Evolutionary conservation across 805 yeast genomes (phyloP).

Genomic region (Debaryomyces prosopidis): DNA sequence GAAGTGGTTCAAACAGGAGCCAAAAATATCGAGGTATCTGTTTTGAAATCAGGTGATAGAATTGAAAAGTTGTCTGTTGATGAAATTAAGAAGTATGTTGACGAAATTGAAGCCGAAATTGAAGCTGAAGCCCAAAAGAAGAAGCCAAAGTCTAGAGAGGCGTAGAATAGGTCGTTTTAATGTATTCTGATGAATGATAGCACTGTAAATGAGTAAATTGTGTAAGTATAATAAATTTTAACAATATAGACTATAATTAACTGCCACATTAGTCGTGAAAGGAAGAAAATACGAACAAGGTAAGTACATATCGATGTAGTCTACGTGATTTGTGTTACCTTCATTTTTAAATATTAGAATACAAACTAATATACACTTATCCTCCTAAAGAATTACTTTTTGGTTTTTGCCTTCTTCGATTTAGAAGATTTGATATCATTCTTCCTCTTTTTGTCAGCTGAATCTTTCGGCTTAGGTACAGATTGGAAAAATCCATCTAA

Average conservation of each 20-base stretch:
- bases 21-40: conserved; percentile 89
- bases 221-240: no score
- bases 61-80: conserved; percentile 65
- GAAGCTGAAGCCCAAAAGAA: conserved; percentile 78
- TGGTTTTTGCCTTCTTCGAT: conserved; percentile 24
- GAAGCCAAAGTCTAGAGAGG: conserved; percentile 40
- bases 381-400: conserved; percentile 9
- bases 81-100: conserved; percentile 72
- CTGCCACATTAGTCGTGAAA: no score
- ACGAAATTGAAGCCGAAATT: conserved; percentile 84
- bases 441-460: conserved; percentile 29
- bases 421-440: conserved; percentile 29
- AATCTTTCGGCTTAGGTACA: conserved; percentile 46
- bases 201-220: no score
- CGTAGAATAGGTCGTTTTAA: background rate
- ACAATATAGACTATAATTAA: no score
- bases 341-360: no score
- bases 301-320: no score
- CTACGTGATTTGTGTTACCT: no score
- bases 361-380: background rate
- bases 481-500: conserved; percentile 89
- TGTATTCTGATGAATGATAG: no score
- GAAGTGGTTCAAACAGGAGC: conserved; percentile 99
- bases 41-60: conserved; percentile 69
- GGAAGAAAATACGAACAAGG: no score